Percentiles rank a stretch among this genome's conserved stretches.
phyloP scores from a whole-genome alignment of 2,329 filamentous ascomycete genomes.

The Venturia aucupariae region DNA sequence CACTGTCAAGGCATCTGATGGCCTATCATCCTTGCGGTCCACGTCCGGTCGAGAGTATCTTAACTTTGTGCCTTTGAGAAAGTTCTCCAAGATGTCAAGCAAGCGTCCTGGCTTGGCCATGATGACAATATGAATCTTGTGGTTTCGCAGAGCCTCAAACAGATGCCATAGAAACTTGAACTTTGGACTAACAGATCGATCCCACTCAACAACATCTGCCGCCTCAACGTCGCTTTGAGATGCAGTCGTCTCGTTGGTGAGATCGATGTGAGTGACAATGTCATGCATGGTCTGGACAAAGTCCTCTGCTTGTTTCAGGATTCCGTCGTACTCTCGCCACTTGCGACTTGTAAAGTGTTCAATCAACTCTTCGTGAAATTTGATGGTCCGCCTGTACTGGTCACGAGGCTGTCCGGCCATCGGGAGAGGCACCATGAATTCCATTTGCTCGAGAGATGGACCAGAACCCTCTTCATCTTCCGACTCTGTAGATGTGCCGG shows the following conservation, averaged over 20 bases:
- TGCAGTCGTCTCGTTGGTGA: conserved; percentile 8
- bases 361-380: conserved; percentile 12
- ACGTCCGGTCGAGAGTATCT: conserved; percentile 2
- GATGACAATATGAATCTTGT: conserved; percentile 12
- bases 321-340: conserved; percentile 2
- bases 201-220: conserved; percentile 8
- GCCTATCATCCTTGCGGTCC: background rate
- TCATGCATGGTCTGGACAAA: conserved; percentile 13
- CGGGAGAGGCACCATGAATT: conserved; percentile 13
- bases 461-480: conserved; percentile 3
- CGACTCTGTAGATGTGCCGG: conserved; percentile 3
- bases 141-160: background rate
- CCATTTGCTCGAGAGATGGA: conserved; percentile 11
- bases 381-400: conserved; percentile 14
- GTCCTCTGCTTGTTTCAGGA: background rate
- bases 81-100: conserved; percentile 11
- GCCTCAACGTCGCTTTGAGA: conserved; percentile 10
- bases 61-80: conserved; percentile 7
- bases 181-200: conserved; percentile 14
- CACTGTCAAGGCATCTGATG: conserved; percentile 1
- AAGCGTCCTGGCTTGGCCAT: background rate
- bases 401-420: conserved; percentile 11
- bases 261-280: conserved; percentile 13
- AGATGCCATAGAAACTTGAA: conserved; percentile 13
- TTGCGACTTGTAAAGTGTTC: conserved; percentile 11